Base-by-base conservation (phyloP, 2,329 filamentous ascomycete species). In the Epichloe hybrida region DNA sequence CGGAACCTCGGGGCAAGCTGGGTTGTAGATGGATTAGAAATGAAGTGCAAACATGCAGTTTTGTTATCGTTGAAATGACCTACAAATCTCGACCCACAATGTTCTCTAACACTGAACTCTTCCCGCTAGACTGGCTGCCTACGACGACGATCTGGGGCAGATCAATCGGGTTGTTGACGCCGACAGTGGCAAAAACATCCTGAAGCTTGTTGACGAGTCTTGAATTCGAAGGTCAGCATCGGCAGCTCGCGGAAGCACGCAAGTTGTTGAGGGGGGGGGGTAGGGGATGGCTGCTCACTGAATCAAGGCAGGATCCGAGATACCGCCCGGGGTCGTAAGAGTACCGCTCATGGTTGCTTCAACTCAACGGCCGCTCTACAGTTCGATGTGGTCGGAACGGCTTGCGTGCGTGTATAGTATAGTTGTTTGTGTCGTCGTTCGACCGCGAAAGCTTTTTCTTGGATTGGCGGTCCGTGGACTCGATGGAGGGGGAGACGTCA, bases 1-100 rank as follows among this genome's bases (percentile, higher is more conserved):
- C 93, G 57, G 90, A 94, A 61, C 93, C 93, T 81, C 93, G 88
- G 61, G 93, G 93, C 64, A 98, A 76, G 72, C 91, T 97, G 64
- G 47, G 38, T 51, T 39, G 4, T 7, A 52, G 50, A 51, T 54
- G 7, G 21, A 21, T n/a, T 38, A 38, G 37, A 23, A 4, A 46
- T 54, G 51, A 42, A 27, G 41, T 37, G 13, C n/a, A 4, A n/a
- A 21, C 5, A 31, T 39, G 15, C 38, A 12, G n/a, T 31, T 4
- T 45, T 45, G 41, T 17, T 21, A 8, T 27, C 11, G 35, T 3
- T 52, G 54, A 31, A 21, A 46, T 23, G 15, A 77, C 88, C 74
- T 77, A 97, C 91, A 98, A 98, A 73, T 98, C 93, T 75, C 93
- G 81, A 53, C 93, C 93, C 52, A 98, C 93, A 64, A 98, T 98